These are phyloP conservation scores for Termitomyces sp. DNA, from an alignment of 768 basidiomycete genomes.

Conservation along the genomic window DNA sequence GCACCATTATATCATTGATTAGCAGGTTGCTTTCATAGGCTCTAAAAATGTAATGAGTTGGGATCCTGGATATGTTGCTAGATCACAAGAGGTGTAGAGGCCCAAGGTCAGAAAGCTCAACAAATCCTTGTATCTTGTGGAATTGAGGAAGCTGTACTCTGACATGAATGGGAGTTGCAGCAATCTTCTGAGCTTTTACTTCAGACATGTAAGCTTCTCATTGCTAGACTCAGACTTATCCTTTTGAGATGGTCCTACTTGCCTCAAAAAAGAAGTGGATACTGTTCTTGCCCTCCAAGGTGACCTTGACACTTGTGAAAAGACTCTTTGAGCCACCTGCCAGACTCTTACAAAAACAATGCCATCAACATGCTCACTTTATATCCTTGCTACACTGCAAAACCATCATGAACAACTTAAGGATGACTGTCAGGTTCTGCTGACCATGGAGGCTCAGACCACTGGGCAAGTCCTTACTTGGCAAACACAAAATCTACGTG, in stretches of 20 bases:
- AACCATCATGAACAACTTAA: background rate
- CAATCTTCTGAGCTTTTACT: background rate
- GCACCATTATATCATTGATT: conserved; percentile 28
- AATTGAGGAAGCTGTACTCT: background rate
- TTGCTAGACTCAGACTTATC: background rate
- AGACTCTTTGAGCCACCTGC: background rate
- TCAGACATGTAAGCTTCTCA: no score
- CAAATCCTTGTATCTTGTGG: background rate
- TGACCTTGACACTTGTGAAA: background rate
- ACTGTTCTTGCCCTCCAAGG: no score
- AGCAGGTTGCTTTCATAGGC: conserved; percentile 20
- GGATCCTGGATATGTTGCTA: conserved; percentile 25
- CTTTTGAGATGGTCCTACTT: background rate
- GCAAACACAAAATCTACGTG: no score
- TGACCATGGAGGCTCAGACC: no score
- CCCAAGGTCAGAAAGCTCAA: conserved; percentile 8
- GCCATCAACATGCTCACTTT: background rate
- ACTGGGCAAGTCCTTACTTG: no score
- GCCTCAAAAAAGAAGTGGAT: no score
- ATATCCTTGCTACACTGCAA: background rate
- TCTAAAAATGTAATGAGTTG: conserved; percentile 20
- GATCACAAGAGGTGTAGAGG: conserved; percentile 10
- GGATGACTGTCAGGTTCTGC: no score
- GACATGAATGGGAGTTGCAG: background rate
- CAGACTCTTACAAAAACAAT: background rate